Conservation (phyloP, 768 basidiomycete species). For the Rhodotorula graminis region DNA sequence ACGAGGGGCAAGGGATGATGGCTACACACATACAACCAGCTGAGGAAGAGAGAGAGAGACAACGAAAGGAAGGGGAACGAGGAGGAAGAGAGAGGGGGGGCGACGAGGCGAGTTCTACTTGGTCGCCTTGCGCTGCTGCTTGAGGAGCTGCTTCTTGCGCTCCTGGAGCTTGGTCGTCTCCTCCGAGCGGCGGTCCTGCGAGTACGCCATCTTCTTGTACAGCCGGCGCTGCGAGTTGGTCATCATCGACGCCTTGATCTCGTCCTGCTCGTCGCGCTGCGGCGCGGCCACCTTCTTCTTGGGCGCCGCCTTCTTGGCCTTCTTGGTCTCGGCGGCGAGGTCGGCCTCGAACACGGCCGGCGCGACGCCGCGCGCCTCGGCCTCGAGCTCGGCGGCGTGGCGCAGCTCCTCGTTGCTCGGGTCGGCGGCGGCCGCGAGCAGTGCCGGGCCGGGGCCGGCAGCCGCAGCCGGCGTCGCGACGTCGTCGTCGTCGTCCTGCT, state of each 20-base stretch:
- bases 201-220: slow-evolving; percentile 52
- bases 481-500: slow-evolving; percentile 68
- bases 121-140: slow-evolving; percentile 35
- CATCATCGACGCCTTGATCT: slow-evolving; percentile 51
- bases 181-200: slow-evolving; percentile 46
- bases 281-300: slow-evolving; percentile 24
- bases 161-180: slow-evolving; percentile 43
- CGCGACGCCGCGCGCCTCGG: slow-evolving; percentile 56
- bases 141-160: slow-evolving; percentile 34
- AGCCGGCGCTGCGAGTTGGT: slow-evolving; percentile 51
- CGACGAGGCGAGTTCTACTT: background rate
- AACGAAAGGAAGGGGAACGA: background rate
- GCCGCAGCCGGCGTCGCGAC: too few species aligned
- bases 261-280: slow-evolving; percentile 45
- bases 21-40: too few species aligned
- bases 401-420: slow-evolving; percentile 63
- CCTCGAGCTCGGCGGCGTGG: slow-evolving; percentile 82
- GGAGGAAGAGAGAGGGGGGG: background rate
- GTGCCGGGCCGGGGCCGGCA: slow-evolving; percentile 46
- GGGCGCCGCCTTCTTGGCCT: slow-evolving; percentile 34
- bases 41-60: background rate
- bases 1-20: too few species aligned
- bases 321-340: slow-evolving; percentile 47
- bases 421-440: slow-evolving; percentile 48
- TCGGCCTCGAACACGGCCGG: slow-evolving; percentile 47